Conservation (phyloP, 176 grass and related monocot genomes). For the Ensete glaucum region DNA sequence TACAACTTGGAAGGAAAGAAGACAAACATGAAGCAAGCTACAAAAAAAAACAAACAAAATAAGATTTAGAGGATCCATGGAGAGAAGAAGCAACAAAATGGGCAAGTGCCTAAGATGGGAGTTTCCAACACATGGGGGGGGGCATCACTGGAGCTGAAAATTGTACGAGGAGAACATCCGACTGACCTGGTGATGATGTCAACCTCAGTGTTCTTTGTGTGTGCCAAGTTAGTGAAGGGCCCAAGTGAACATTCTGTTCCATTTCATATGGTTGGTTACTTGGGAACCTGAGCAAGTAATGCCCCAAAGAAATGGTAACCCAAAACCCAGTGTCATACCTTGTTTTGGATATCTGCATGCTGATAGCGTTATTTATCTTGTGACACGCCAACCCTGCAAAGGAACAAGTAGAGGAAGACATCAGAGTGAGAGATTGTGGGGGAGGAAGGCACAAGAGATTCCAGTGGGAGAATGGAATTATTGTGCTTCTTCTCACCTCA, state of each 20-base stretch:
- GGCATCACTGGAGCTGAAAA: neutral
- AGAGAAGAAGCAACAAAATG: neutral
- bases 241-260: neutral
- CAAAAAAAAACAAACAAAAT: neutral
- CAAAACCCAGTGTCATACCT: neutral
- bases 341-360: constrained; percentile 8
- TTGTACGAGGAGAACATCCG: neutral
- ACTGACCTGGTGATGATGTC: neutral
- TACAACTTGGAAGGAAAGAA: neutral
- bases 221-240: no score
- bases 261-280: neutral
- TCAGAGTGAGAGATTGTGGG: neutral
- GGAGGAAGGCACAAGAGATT: no score
- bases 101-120: neutral
- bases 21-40: neutral
- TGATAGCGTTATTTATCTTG: neutral
- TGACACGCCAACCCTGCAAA: neutral
- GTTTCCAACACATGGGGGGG: neutral
- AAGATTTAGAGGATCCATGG: neutral
- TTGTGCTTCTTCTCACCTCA: neutral
- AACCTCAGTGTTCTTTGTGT: neutral
- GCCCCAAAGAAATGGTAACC: neutral
- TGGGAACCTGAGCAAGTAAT: neutral
- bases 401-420: neutral
- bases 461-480: no score